A percentile compares a stretch with the other conserved stretches of the same genome.
These are phyloP conservation scores for Scenedesmus sp. DNA, from an alignment of 163 green algal species.

Conservation along the genomic window DNA sequence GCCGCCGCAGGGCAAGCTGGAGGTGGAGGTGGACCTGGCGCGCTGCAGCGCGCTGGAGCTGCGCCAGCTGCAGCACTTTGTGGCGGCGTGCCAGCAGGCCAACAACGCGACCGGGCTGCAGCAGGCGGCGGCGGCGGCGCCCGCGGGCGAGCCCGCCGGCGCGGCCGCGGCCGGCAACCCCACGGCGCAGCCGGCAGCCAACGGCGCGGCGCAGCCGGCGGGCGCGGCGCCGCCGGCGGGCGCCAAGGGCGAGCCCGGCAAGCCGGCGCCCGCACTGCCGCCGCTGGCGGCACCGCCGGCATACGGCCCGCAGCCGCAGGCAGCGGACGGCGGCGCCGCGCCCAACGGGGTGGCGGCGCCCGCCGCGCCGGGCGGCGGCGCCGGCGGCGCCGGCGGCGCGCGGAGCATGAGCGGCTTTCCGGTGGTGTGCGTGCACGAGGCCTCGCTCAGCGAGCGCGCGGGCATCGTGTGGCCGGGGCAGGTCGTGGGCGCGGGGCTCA, in stretches of 20 bases:
- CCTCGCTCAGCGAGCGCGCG: slow-evolving; percentile 25
- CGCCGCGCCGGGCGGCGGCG: too few relatives aligned
- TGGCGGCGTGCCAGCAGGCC: slow-evolving; percentile 8
- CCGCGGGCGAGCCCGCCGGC: neutral
- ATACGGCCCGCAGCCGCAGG: too few relatives aligned
- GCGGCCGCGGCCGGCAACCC: neutral
- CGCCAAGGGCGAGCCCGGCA: neutral
- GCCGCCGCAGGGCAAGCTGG: neutral
- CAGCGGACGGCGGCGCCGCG: too few relatives aligned
- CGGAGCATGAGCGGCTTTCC: slow-evolving; percentile 39
- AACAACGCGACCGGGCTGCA: neutral
- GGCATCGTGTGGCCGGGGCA: slow-evolving; percentile 35
- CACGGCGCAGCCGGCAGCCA: neutral
- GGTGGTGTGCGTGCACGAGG: slow-evolving; percentile 1
- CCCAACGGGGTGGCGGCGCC: too few relatives aligned
- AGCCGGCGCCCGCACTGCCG: neutral
- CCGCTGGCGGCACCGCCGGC: neutral
- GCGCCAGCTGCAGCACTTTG: slow-evolving; percentile 32
- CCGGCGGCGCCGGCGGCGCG: too few relatives aligned
- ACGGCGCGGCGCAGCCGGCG: neutral
- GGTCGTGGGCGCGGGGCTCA: slow-evolving; percentile 28
- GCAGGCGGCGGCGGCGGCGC: neutral
- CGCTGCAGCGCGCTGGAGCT: slow-evolving; percentile 46
- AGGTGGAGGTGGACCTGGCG: slow-evolving; percentile 36
- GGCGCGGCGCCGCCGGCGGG: neutral